Conservation (phyloP, 495 filamentous ascomycete species). For the Bryoglossum gracile region DNA sequence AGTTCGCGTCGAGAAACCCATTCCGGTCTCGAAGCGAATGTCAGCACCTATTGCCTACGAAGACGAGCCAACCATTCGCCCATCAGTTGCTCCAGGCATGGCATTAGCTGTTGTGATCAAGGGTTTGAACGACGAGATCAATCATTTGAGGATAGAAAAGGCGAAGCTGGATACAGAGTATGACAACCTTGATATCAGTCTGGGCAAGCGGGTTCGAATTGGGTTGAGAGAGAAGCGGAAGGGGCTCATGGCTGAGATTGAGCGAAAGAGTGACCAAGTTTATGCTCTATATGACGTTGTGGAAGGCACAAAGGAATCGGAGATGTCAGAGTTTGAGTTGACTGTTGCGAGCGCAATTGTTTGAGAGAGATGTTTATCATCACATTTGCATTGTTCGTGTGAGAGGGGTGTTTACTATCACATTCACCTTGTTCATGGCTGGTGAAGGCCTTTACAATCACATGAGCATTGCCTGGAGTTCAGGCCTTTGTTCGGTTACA, state of each 20-base stretch:
- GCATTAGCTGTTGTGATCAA: slow-evolving; percentile 79
- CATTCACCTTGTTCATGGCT: too few relatives aligned
- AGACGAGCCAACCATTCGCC: slow-evolving; percentile 70
- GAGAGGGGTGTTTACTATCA: too few relatives aligned
- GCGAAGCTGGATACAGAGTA: slow-evolving; percentile 50
- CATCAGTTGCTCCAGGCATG: slow-evolving; percentile 61
- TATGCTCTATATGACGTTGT: slow-evolving; percentile 87
- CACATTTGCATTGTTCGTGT: too few relatives aligned
- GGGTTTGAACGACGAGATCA: slow-evolving; percentile 71
- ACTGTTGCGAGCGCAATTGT: too few relatives aligned
- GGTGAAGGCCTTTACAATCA: too few relatives aligned
- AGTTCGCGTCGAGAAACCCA: slow-evolving; percentile 56
- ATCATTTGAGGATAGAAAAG: slow-evolving; percentile 67
- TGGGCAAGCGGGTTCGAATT: slow-evolving; percentile 62
- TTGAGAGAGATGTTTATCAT: too few relatives aligned
- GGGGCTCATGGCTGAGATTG: slow-evolving; percentile 54
- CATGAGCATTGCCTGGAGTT: too few relatives aligned
- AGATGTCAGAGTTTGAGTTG: slow-evolving; percentile 59
- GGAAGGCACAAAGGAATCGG: slow-evolving; percentile 64
- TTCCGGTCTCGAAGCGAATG: slow-evolving; percentile 65
- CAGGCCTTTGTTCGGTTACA: too few relatives aligned
- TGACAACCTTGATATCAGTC: slow-evolving; percentile 59
- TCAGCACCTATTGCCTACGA: slow-evolving; percentile 43
- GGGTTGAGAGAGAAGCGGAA: slow-evolving; percentile 57
- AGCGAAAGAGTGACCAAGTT: slow-evolving; percentile 78